Conservation (phyloP, 192 early-diverging fungal species). For the Mortierella alpina region DNA sequence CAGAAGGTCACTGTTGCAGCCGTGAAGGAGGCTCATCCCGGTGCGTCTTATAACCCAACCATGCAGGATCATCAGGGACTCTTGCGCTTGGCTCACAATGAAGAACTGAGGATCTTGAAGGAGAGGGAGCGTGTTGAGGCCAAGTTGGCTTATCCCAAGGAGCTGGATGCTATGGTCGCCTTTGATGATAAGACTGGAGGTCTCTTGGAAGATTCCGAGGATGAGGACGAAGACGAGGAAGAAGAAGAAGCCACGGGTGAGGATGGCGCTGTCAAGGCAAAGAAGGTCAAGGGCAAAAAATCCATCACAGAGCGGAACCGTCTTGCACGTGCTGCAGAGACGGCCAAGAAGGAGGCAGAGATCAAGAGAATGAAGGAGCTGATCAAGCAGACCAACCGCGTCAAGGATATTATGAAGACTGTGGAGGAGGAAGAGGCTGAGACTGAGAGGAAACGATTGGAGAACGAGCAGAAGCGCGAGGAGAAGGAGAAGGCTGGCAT, state of each 20-base stretch:
- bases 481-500: conserved; percentile 51
- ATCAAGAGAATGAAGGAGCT: conserved; percentile 57
- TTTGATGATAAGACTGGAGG: conserved; percentile 45
- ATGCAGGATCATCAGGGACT: conserved; percentile 82
- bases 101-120: conserved; percentile 61
- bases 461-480: conserved; percentile 38
- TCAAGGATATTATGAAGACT: conserved; percentile 60
- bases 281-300: conserved; percentile 62
- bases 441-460: conserved; percentile 35
- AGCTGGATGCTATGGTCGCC: conserved; percentile 34
- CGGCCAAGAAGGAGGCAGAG: conserved; percentile 44
- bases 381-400: conserved; percentile 60
- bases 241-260: conserved; percentile 40
- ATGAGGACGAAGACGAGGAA: conserved; percentile 48
- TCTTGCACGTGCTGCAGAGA: conserved; percentile 55
- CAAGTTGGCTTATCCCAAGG: conserved; percentile 59
- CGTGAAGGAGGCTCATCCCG: conserved; percentile 81
- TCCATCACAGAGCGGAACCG: conserved; percentile 70
- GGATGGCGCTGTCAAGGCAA: conserved; percentile 24
- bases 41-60: conserved; percentile 92
- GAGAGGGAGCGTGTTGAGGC: conserved; percentile 49
- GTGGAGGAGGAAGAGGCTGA: conserved; percentile 56
- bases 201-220: conserved; percentile 37
- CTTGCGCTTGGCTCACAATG: conserved; percentile 66
- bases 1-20: conserved; percentile 67